Conservation (phyloP, 116 monocot species). For the Posidonia oceanica region DNA sequence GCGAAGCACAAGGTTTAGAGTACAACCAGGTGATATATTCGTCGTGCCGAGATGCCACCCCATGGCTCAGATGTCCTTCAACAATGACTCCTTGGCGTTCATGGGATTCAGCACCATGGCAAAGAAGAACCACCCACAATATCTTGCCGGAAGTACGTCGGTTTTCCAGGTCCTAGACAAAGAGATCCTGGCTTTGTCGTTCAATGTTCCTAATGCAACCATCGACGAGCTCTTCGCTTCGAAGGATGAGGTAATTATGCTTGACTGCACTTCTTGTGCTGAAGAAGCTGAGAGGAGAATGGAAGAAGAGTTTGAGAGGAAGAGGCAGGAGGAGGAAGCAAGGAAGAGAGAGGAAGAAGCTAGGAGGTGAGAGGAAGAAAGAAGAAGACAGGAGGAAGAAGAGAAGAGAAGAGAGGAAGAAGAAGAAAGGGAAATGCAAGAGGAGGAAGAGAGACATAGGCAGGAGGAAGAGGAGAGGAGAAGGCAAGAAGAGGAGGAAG, state of each 20-base stretch:
- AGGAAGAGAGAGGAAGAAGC: neutral
- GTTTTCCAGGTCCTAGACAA: slow-evolving; percentile 26
- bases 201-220: slow-evolving; percentile 14
- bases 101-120: slow-evolving; percentile 49
- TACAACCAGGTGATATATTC: slow-evolving; percentile 58
- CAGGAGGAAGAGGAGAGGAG: neutral
- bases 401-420: neutral
- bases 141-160: slow-evolving; percentile 47
- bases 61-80: slow-evolving; percentile 61
- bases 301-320: neutral
- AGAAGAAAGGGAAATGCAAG: neutral
- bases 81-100: slow-evolving; percentile 44
- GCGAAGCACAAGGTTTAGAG: slow-evolving; percentile 21
- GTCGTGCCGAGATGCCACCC: slow-evolving; percentile 55
- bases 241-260: slow-evolving; percentile 25
- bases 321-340: neutral
- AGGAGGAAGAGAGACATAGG: neutral
- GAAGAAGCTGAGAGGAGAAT: slow-evolving; percentile 14
- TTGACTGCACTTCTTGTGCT: slow-evolving; percentile 43
- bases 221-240: slow-evolving; percentile 21
- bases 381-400: neutral
- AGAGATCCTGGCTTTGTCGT: slow-evolving; percentile 27
- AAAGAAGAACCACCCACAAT: slow-evolving; percentile 48
- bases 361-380: neutral
- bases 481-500: neutral